A percentile compares a stretch with the other conserved stretches of the same genome.
Evolutionary conservation across 176 grass and related monocot species (phyloP).

Genomic region (Tillandsia leiboldiana): DNA sequence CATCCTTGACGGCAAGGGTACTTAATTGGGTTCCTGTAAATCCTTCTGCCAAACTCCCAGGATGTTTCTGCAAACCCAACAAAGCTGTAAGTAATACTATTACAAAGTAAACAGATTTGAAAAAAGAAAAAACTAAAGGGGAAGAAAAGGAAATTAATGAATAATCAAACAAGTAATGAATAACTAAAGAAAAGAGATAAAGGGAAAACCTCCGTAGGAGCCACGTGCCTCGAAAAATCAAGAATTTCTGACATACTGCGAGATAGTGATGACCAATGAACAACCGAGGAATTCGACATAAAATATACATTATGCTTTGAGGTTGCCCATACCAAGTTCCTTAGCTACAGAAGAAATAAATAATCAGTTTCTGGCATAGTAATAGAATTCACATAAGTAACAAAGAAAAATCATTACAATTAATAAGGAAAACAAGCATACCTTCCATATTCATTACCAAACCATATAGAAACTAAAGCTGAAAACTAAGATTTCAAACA

Average conservation of each 20-base stretch:
- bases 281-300: slow-evolving; percentile 68
- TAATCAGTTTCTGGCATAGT: neutral
- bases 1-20: slow-evolving; percentile 80
- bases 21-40: slow-evolving; percentile 77
- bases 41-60: slow-evolving; percentile 64
- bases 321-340: slow-evolving; percentile 69
- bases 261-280: slow-evolving; percentile 80
- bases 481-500: too few relatives aligned
- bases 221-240: slow-evolving; percentile 66
- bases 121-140: neutral
- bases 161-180: too few relatives aligned
- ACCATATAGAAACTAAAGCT: too few relatives aligned
- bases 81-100: neutral
- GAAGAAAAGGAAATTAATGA: slow-evolving; percentile 13
- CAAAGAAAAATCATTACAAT: neutral
- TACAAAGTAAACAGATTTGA: too few relatives aligned
- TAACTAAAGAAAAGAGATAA: slow-evolving; percentile 7
- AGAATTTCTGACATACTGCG: slow-evolving; percentile 43
- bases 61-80: slow-evolving; percentile 53
- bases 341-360: slow-evolving; percentile 49
- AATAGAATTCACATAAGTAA: neutral
- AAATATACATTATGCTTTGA: slow-evolving; percentile 46
- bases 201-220: slow-evolving; percentile 63
- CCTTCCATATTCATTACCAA: too few relatives aligned
- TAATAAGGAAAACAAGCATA: too few relatives aligned